Base-by-base conservation (phyloP, 306 rosid species). In the Acacia confusa region DNA sequence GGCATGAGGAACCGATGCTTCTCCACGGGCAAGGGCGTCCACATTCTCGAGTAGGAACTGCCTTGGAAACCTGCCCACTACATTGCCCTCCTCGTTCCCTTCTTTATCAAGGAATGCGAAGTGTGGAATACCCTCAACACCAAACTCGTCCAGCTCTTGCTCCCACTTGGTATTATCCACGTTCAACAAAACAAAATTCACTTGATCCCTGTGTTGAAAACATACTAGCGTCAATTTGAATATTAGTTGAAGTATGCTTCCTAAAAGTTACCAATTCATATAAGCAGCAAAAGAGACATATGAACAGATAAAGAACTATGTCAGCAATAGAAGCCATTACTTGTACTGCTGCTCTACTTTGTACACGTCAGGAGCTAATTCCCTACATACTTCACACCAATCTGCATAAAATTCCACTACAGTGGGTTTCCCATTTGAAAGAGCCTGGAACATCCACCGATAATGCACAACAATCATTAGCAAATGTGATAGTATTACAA, bases 41-140 rank as follows among this genome's bases (percentile, higher is more conserved):
- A 95, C 92, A 83, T 95, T 95, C 67, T 95, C 99, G 40, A 87
- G 89, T 76, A 95, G 80, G 69, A 85, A 91, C 82, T 87, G 84
- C n/a, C 86, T 82, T 73, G 99, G 99, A 75, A 95, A 95, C 88
- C 92, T 91, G 36, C 99, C 99, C 7, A 92, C 96, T 6, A 95
- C 97, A 58, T 92, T 93, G 9, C 98, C 99, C 85, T 93, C 98
- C 79, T 93, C 99, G 71, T 95, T 95, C 72, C 97, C 99, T n/a
- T 84, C 73, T 82, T 85, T 91, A 75, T 93, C 99, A 16, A 95
- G 94, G 85, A 95, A 95, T 1, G 98, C 90, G 72, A 95, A 95
- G 84, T 95, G 99, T 17, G 99, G 99, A 82, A 95, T 95, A 66
- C 99, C 99, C 90, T 93, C 99, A 72, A 95, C 99, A 2, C 98